Evolutionary conservation across 2,329 filamentous ascomycete species (phyloP).

Genomic region (Volutella citrinella): DNA sequence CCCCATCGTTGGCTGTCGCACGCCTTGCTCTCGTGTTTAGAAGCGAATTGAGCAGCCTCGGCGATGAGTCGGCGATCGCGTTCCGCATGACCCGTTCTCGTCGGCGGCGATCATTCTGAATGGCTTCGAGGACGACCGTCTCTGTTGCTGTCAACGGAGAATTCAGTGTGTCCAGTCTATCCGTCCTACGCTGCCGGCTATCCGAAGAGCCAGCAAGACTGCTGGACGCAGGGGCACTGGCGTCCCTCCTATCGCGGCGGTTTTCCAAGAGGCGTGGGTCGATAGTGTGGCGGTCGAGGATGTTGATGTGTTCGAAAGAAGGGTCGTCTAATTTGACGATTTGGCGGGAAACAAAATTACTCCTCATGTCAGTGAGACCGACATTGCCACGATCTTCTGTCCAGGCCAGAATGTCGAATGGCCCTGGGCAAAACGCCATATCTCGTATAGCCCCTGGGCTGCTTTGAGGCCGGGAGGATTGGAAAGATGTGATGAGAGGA

Average conservation of each 20-base stretch:
- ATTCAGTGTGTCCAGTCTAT: conserved; percentile 43
- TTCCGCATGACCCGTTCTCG: conserved; percentile 39
- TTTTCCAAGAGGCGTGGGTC: conserved; percentile 51
- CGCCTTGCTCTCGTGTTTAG: conserved; percentile 11
- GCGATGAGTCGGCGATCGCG: conserved; percentile 16
- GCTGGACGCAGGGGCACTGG: conserved; percentile 5
- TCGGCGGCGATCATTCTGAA: conserved; percentile 51
- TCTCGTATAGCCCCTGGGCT: conserved; percentile 78
- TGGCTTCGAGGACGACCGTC: conserved; percentile 53
- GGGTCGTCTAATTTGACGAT: conserved; percentile 63
- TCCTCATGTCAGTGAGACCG: conserved; percentile 70
- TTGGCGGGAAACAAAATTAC: conserved; percentile 65
- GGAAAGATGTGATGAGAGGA: conserved; percentile 71
- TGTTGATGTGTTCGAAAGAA: conserved; percentile 53
- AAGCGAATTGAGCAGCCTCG: conserved; percentile 8
- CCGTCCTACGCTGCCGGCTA: conserved; percentile 27
- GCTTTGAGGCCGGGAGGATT: conserved; percentile 70
- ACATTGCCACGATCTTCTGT: conserved; percentile 80
- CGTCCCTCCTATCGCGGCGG: conserved; percentile 39
- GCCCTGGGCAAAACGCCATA: conserved; percentile 87
- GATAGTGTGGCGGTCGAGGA: conserved; percentile 54
- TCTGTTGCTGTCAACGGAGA: conserved; percentile 53
- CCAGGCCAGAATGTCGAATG: conserved; percentile 90
- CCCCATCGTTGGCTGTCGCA: conserved; percentile 18
- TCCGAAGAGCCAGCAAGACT: conserved; percentile 15